Percentiles rank a stretch among this genome's conserved stretches.
These are phyloP conservation scores for Trichoderma endophyticum DNA, from an alignment of 2,329 filamentous ascomycete species.

Conservation along the genomic window DNA sequence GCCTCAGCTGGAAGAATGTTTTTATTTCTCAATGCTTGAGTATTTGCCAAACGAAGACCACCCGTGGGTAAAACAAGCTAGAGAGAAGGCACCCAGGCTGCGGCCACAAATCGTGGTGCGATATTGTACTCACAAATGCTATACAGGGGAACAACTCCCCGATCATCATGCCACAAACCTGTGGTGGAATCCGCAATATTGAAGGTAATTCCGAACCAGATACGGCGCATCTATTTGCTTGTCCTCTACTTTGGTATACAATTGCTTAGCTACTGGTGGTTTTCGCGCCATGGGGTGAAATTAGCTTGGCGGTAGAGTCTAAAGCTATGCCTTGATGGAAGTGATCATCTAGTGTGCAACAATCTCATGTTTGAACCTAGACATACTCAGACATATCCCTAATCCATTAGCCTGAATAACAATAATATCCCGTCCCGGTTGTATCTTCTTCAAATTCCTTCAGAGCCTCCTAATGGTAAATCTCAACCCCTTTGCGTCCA, in stretches of 20 bases:
- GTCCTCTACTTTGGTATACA: neutral
- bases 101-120: neutral
- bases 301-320: no score
- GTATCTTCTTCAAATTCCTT: neutral
- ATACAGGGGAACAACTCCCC: neutral
- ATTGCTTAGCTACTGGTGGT: no score
- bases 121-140: slow-evolving; percentile 3
- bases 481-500: neutral
- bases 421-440: neutral
- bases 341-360: neutral
- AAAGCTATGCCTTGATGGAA: no score
- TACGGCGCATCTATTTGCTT: neutral
- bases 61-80: slow-evolving; percentile 10
- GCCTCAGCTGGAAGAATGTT: neutral
- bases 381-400: neutral
- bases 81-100: neutral
- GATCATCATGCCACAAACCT: neutral
- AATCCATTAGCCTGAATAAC: neutral
- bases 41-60: neutral
- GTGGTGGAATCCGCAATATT: neutral
- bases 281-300: no score
- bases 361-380: neutral
- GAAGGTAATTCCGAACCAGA: neutral
- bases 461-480: neutral
- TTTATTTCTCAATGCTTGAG: neutral